Conservation (phyloP, 2,329 filamentous ascomycete species). For the Tolypocladium guangdongense region DNA sequence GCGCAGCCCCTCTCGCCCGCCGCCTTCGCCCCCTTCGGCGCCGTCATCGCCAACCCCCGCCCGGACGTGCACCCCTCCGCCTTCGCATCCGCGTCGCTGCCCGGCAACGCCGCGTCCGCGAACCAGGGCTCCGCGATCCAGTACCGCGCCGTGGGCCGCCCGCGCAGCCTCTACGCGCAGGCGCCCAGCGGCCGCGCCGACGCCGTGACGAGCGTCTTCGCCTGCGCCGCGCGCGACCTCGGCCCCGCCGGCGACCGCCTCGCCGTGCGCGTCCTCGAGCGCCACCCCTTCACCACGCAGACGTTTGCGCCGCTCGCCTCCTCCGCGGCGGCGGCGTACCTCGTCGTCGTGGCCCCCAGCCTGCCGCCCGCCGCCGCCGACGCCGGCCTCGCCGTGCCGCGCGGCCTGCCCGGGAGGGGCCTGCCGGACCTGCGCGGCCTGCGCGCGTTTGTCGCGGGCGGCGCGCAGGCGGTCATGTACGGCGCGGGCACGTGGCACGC, state of each 20-base stretch:
- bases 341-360: constrained; percentile 83
- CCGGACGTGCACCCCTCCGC: constrained; percentile 43
- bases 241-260: constrained; percentile 29
- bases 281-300: constrained; percentile 90
- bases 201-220: constrained; percentile 78
- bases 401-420: constrained; percentile 44
- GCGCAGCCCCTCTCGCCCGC: constrained; percentile 56
- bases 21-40: constrained; percentile 70
- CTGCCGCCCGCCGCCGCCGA: constrained; percentile 32
- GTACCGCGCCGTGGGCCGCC: constrained; percentile 67
- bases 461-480: constrained; percentile 81
- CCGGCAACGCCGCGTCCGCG: constrained; percentile 43
- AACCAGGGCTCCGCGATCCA: constrained; percentile 89
- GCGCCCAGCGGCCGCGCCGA: constrained; percentile 43
- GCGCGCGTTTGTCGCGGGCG: constrained; percentile 67
- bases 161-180: constrained; percentile 59
- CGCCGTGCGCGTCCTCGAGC: constrained; percentile 61
- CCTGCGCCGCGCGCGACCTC: constrained; percentile 44
- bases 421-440: constrained; percentile 63
- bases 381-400: constrained; percentile 15
- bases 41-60: constrained; percentile 66
- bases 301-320: constrained; percentile 71
- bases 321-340: constrained; percentile 45
- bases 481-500: constrained; percentile 89
- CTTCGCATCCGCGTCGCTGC: constrained; percentile 23